Evolutionary conservation across 1,139 yeast species (phyloP), one percentile per base, ranked within the genome.

Genomic region (Lodderomyces orthopsilosis): DNA sequence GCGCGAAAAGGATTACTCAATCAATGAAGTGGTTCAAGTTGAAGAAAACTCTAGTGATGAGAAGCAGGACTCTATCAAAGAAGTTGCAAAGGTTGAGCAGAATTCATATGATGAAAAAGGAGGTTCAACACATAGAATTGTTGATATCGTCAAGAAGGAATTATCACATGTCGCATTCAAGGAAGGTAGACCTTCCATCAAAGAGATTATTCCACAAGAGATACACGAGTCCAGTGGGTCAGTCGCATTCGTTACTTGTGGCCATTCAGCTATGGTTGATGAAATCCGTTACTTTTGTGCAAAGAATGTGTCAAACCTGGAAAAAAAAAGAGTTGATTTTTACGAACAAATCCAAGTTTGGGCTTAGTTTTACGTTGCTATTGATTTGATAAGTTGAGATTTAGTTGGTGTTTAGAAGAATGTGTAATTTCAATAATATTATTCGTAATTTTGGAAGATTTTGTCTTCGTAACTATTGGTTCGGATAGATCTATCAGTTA

Each of bases 221-320:
- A 50, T 66, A 12, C 51, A 51, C 4, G 65, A 62, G 36, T 57
- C 68, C 5, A 41, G 46, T 1, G 70, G 69, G 2, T 63, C 74
- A 1, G 57, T 68, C 33, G 76, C 76, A 0, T 68, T 77, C 42
- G 62, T 74, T 3, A 58, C 76, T 4, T 79, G 85, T 62, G 83
- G 83, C 2, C 80, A 77, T 43, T 75, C 79, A 12, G 45, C 54
- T 6, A 69, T 78, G 76, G 80, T 77, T 44, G 84, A 79, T 52
- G 70, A 68, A 21, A 48, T 77, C 34, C 62, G 84, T 42, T 55
- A 62, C 37, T 44, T 56, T 14, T 66, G 68, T n/a, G 68, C 66
- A 15, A 46, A 56, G 12, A 50, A 59, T 37, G 46, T 67, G 9
- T 60, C 61, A 36, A 53, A 58, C 23, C 45, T 58, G 1, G 52